These are phyloP conservation scores for Komagataella mondaviorum DNA, from an alignment of 805 yeast species.

Conservation along the genomic window DNA sequence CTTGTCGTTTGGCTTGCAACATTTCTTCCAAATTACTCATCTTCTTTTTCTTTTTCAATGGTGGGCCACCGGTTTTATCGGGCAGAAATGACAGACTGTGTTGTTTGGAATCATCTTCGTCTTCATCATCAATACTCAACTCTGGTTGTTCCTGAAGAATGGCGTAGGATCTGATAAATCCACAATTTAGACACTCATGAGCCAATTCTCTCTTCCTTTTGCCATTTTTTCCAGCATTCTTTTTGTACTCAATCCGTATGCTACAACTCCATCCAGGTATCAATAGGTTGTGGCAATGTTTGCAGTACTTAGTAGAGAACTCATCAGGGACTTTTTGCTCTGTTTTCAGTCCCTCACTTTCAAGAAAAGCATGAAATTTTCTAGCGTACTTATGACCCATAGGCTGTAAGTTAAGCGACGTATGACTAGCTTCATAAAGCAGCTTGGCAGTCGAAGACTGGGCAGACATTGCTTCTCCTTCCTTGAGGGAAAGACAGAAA, in stretches of 20 bases:
- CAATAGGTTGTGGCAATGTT: not conserved
- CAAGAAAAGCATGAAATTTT: not conserved
- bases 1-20: slow-evolving; percentile 7
- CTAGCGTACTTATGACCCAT: not conserved
- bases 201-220: slow-evolving; percentile 5
- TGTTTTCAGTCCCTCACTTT: not conserved
- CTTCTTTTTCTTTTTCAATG: slow-evolving; percentile 12
- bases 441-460: not conserved
- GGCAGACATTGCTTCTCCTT: not conserved
- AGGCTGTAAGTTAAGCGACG: not conserved
- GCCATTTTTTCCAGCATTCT: not conserved
- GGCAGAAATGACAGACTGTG: not conserved
- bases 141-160: not conserved
- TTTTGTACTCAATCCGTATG: not conserved
- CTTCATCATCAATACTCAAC: slow-evolving; percentile 3
- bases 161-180: not conserved
- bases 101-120: not conserved
- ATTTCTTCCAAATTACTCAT: slow-evolving; percentile 11
- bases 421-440: not conserved
- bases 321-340: not conserved
- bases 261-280: not conserved
- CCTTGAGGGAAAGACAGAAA: not conserved
- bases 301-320: not conserved
- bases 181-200: slow-evolving; percentile 12
- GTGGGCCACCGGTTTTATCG: not conserved